A percentile compares a stretch with the other conserved stretches of the same genome.
Conservation (phyloP, 2,329 filamentous ascomycete species). For the Fusarium pseudonygamai region DNA sequence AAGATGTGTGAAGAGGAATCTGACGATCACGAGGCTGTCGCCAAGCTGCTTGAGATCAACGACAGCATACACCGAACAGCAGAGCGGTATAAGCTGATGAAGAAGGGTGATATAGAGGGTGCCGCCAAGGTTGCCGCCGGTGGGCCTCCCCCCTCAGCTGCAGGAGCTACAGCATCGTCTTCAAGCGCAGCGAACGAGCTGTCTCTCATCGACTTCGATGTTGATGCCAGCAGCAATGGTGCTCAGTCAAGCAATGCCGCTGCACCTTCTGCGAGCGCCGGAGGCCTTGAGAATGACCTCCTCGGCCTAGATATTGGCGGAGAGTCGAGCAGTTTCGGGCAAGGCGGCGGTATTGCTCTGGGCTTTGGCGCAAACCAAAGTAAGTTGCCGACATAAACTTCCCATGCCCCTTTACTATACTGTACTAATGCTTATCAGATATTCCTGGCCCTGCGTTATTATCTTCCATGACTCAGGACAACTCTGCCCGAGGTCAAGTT, state of each 20-base stretch:
- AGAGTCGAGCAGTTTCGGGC: constrained; percentile 67
- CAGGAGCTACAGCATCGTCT: constrained; percentile 66
- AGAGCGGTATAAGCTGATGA: constrained; percentile 93
- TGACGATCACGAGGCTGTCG: constrained; percentile 94
- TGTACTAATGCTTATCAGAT: constrained; percentile 53
- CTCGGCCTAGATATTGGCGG: constrained; percentile 86
- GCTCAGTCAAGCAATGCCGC: constrained; percentile 43
- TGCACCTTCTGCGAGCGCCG: constrained; percentile 57
- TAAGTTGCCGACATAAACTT: constrained; percentile 52
- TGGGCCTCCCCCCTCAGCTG: constrained; percentile 63
- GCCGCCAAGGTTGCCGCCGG: constrained; percentile 86
- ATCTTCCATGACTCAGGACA: constrained; percentile 70
- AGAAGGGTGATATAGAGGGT: constrained; percentile 89
- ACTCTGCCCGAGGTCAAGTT: constrained; percentile 60
- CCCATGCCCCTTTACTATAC: neutral
- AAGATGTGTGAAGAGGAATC: constrained; percentile 99
- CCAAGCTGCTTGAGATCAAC: constrained; percentile 95
- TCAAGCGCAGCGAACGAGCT: constrained; percentile 70
- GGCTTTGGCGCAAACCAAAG: constrained; percentile 78
- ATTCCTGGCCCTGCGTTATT: constrained; percentile 72
- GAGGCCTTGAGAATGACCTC: constrained; percentile 87
- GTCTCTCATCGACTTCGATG: constrained; percentile 93
- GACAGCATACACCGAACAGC: constrained; percentile 98
- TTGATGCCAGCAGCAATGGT: constrained; percentile 60
- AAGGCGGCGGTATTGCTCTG: constrained; percentile 83